Evolutionary conservation across 2,329 filamentous ascomycete genomes (phyloP), one percentile per base, ranked within the genome.

Genomic region (Sporothrix brasiliensis): DNA sequence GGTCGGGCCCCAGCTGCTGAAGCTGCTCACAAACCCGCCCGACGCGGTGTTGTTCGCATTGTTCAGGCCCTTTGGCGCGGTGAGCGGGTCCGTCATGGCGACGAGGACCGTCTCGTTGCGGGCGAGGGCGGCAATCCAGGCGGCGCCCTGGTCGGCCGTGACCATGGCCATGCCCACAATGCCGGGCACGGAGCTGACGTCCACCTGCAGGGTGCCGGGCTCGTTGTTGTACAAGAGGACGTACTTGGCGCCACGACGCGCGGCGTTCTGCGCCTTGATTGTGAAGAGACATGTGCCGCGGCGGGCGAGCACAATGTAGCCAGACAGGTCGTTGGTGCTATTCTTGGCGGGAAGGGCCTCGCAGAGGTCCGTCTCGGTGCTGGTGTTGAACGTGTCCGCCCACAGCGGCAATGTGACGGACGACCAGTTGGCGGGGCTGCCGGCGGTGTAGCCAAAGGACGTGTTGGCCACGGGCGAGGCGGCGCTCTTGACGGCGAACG

Each of bases 211-310:
- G 2, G 81, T 79, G 16, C 78, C 80, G 7, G 74, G 73, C 4
- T 77, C 77, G 73, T 86, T 87, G 81, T 89, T 89, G 78, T 89
- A 90, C 74, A 88, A 80, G 73, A 91, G 78, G 69, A 91, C 78
- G 73, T 89, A 88, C 75, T 85, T 83, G 66, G 87, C 88, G 13
- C 88, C 88, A 65, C 82, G 81, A 7, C 80, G 82, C 2, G 80
- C 83, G 4, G 85, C 85, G 71, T 87, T 86, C 53, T 79, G 75
- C 1, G 83, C 83, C 79, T 90, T 89, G 14, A 81, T 74, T 2
- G 80, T 79, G 71, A 88, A 89, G 0, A 81, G 81, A 76, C 88
- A 90, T 10, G 79, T 83, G 65, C 88, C 88, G 30, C 87, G 84
- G 61, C 86, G 85, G 52, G 91, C 80, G 10, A 91, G 83, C 3